Base-by-base conservation (phyloP, 2,329 filamentous ascomycete species). In the Cladosporium sp. region DNA sequence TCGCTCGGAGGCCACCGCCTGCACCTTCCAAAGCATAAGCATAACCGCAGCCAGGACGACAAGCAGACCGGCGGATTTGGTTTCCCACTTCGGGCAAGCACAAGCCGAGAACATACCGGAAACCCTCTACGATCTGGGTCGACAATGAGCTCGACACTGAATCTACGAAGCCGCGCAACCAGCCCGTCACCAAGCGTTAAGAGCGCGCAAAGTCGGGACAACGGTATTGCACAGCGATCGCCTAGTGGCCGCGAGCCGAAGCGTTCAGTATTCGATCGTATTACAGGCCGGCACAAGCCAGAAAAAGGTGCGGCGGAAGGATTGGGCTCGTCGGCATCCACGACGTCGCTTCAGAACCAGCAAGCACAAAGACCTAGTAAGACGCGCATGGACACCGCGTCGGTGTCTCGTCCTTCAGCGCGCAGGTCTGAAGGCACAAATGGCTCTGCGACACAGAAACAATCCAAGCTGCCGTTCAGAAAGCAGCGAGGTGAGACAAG, bases 121-220 rank as follows among this genome's bases (percentile, higher is more conserved):
- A 72, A 74, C 61, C 81, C 74, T 61, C 66, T 75, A 28, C 74
- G 70, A 54, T 71, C 71, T 28, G 82, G 79, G 10, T 73, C 71
- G 2, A 65, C 71, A 11, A 66, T 74, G 56, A 70, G 67, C 54
- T 76, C 77, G 13, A 74, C 77, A 10, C 74, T 79, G 63, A 74
- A 71, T 43, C 68, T 80, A 34, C 70, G 76, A 66, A 79, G 73
- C 59, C 84, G 90, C 59, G 84, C 88, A 10, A 81, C 87, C 56
- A 95, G 91, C 69, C 89, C 91, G 22, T 88, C 89, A 0, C 87
- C 90, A 7, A 93, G 88, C 68, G 76, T 80, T 40, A 80, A 80
- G 60, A 89, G 85, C 64, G 78, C 74, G 18, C 73, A 74, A 70
- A 80, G 70, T 66, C 77, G 67, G 64, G 77, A 70, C 55, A 56